These are phyloP conservation scores for Phytophthora pistaciae DNA, from an alignment of 352 stramenopile species.

Conservation along the genomic window DNA sequence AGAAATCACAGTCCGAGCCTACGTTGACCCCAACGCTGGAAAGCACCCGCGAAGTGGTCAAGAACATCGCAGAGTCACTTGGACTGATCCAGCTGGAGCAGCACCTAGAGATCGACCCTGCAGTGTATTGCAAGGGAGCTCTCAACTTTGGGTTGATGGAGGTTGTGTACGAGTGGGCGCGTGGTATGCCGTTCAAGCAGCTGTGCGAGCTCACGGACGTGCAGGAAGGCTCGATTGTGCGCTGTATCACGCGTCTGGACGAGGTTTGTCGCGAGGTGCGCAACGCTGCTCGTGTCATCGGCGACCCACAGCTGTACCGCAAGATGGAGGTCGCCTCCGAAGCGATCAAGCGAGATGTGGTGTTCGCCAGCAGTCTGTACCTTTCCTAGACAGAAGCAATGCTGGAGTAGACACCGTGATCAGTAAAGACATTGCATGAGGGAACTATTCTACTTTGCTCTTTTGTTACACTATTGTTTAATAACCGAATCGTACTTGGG, in stretches of 20 bases:
- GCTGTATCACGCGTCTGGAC: conserved; percentile 97
- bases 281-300: conserved; percentile 94
- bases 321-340: conserved; percentile 98
- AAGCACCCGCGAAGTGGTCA: conserved; percentile 88
- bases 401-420: not conserved
- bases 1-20: conserved; percentile 89
- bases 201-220: conserved; percentile 96
- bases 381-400: not conserved
- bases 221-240: conserved; percentile 98
- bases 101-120: conserved; percentile 89
- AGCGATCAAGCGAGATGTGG: conserved; percentile 98
- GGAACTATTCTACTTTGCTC: no score
- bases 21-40: conserved; percentile 79
- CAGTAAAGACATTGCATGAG: no score
- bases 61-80: conserved; percentile 82
- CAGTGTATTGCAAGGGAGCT: conserved; percentile 91
- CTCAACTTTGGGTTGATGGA: conserved; percentile 97
- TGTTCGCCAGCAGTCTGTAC: conserved; percentile 98
- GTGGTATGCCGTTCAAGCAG: conserved; percentile 97
- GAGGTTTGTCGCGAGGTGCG: conserved; percentile 98
- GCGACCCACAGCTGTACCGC: conserved; percentile 96
- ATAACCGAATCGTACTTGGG: no score
- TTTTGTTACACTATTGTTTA: no score
- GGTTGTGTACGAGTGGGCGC: conserved; percentile 98
- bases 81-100: conserved; percentile 87